These are phyloP conservation scores for Talaromyces albobiverticillius DNA, from an alignment of 2,329 filamentous ascomycete species.

Conservation along the genomic window DNA sequence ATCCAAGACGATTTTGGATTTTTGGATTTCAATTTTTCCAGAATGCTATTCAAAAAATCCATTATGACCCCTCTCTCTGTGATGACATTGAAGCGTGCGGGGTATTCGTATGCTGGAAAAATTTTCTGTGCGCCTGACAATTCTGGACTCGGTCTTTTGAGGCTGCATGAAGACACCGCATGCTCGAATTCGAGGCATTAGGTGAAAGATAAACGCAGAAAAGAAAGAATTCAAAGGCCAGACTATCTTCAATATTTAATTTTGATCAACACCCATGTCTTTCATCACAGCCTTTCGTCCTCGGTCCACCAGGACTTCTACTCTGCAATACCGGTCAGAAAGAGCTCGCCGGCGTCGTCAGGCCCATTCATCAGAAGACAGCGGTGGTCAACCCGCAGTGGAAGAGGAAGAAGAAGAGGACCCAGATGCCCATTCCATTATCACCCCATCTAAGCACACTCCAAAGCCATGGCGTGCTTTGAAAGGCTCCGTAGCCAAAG, in stretches of 20 bases:
- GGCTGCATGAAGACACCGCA: no score
- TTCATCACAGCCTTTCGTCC: constrained; percentile 34
- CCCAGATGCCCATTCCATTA: constrained; percentile 33
- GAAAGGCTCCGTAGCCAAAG: constrained; percentile 30
- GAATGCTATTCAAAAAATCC: neutral
- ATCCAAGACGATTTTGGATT: neutral
- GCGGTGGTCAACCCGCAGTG: constrained; percentile 11
- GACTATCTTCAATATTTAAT: neutral
- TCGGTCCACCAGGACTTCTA: constrained; percentile 26
- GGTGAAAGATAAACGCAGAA: neutral
- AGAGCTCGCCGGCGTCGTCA: constrained; percentile 19
- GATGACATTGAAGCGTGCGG: neutral
- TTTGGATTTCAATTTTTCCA: neutral
- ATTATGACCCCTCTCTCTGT: neutral
- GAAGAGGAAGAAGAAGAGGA: constrained; percentile 19
- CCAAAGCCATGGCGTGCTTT: constrained; percentile 29
- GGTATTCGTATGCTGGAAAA: neutral
- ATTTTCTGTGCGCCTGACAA: neutral
- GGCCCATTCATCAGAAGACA: constrained; percentile 11
- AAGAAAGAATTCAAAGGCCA: neutral
- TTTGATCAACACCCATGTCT: constrained; percentile 20
- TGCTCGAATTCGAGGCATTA: neutral
- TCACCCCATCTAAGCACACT: constrained; percentile 37
- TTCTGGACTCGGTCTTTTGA: no score
- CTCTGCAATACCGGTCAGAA: constrained; percentile 22